A percentile compares a stretch with the other conserved stretches of the same genome.
phyloP scores from a whole-genome alignment of 805 yeast genomes.

The Metschnikowia lachancei region DNA sequence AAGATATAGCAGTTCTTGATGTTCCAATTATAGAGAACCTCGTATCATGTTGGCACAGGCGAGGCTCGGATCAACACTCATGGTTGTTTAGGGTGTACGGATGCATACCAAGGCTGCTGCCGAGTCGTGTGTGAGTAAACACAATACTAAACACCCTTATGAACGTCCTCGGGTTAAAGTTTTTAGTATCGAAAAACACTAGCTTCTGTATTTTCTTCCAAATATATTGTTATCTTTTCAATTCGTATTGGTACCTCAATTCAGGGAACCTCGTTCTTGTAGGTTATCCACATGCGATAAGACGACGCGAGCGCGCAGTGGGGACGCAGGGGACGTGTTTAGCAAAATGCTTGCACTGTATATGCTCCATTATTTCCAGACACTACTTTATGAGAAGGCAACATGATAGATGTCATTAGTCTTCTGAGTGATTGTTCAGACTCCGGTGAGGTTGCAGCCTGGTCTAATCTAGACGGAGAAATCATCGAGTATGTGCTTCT shows the following conservation, averaged over 20 bases:
- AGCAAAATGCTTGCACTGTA: background rate
- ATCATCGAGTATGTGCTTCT: slow-evolving; percentile 14
- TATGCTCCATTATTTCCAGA: background rate
- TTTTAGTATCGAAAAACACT: no score
- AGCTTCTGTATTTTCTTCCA: no score
- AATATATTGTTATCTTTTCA: no score
- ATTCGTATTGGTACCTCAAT: no score
- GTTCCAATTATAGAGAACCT: background rate
- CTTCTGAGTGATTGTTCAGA: slow-evolving; percentile 17
- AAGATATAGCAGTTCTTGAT: background rate
- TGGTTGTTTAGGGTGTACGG: slow-evolving; percentile 1
- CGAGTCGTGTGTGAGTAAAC: no score
- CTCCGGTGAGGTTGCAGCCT: background rate
- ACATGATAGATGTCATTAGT: slow-evolving; percentile 16
- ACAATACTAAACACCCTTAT: no score
- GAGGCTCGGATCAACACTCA: slow-evolving; percentile 2
- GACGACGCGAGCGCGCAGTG: background rate
- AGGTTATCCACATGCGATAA: no score
- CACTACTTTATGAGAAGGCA: background rate
- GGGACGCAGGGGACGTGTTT: background rate
- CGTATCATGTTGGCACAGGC: background rate
- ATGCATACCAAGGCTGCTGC: background rate
- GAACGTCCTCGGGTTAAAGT: no score
- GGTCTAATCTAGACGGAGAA: background rate
- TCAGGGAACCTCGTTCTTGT: no score